Conservation (phyloP, 352 stramenopile species). For the Phytophthora cryptogea region DNA sequence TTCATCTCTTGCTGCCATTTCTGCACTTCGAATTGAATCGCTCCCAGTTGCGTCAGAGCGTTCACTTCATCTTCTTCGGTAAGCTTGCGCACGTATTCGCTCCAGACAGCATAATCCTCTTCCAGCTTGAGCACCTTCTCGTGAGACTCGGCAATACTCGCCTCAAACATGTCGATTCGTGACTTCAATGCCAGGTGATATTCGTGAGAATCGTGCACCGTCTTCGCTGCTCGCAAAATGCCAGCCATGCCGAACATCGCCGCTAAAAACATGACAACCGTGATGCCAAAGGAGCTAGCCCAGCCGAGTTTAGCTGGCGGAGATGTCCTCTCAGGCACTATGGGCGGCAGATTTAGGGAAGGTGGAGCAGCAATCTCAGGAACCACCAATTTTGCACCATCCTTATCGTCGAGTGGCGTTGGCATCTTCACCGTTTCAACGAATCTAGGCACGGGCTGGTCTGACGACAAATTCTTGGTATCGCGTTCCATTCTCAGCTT, state of each 20-base stretch:
- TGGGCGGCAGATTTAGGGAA: slow-evolving; percentile 1
- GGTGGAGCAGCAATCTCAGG: background rate
- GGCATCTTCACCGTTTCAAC: slow-evolving; percentile 1
- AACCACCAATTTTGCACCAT: background rate
- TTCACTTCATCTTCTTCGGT: slow-evolving; percentile 73
- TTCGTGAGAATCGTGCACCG: slow-evolving; percentile 57
- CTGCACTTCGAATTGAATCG: slow-evolving; percentile 69
- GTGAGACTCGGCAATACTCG: slow-evolving; percentile 70
- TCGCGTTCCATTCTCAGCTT: background rate
- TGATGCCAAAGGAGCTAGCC: slow-evolving; percentile 33
- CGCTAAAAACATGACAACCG: slow-evolving; percentile 43
- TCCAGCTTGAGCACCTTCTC: slow-evolving; percentile 68
- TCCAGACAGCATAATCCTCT: slow-evolving; percentile 73
- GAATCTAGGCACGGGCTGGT: slow-evolving; percentile 1
- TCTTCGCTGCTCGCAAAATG: slow-evolving; percentile 51
- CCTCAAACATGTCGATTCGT: slow-evolving; percentile 64
- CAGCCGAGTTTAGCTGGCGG: slow-evolving; percentile 22
- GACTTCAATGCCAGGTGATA: slow-evolving; percentile 65
- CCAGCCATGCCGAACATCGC: slow-evolving; percentile 59
- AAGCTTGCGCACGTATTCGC: slow-evolving; percentile 70
- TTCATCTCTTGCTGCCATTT: slow-evolving; percentile 81
- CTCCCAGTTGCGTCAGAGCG: slow-evolving; percentile 61
- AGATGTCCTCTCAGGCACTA: background rate
- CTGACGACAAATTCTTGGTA: background rate
- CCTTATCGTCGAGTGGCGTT: background rate